A percentile compares a stretch with the other conserved stretches of the same genome.
Evolutionary conservation across 768 basidiomycete species (phyloP).

Genomic region (Antrodiella citrinella): DNA sequence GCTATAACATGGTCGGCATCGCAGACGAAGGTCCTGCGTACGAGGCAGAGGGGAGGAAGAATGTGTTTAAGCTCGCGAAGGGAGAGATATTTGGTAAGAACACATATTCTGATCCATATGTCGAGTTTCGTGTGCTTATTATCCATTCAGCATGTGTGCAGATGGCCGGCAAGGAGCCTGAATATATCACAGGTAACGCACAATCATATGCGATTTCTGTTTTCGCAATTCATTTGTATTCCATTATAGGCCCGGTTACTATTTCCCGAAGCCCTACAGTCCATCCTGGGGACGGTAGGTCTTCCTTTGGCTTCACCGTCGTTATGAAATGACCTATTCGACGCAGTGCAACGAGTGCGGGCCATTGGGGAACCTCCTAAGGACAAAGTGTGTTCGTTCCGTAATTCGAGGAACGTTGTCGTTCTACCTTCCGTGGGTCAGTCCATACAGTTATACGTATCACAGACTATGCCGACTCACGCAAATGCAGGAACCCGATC

Average conservation of each 20-base stretch:
- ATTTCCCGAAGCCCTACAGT: conserved; percentile 69
- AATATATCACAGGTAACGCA: conserved; percentile 44
- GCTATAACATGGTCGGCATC: conserved; percentile 68
- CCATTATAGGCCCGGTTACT: conserved; percentile 11
- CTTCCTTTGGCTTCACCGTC: background rate
- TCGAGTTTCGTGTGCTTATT: background rate
- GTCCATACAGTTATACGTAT: conserved; percentile 10
- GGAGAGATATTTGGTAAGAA: conserved; percentile 60
- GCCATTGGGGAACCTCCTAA: conserved; percentile 66
- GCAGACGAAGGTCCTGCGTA: conserved; percentile 78
- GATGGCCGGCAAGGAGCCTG: conserved; percentile 38
- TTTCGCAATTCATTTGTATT: too few species aligned
- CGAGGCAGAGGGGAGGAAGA: conserved; percentile 33
- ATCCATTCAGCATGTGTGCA: conserved; percentile 48
- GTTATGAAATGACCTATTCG: conserved; percentile 3
- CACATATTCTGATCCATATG: background rate
- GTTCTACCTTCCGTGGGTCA: conserved; percentile 59
- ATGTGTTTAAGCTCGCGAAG: conserved; percentile 46
- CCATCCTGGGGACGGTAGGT: conserved; percentile 67
- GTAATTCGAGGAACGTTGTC: conserved; percentile 58
- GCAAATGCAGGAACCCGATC: conserved; percentile 40
- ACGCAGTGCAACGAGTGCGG: conserved; percentile 55
- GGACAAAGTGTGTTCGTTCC: conserved; percentile 47
- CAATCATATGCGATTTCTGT: background rate
- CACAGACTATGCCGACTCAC: background rate